A percentile compares a stretch with the other conserved stretches of the same genome.
Evolutionary conservation across 2,329 filamentous ascomycete species (phyloP).

Genomic region (Coleophoma crateriformis): DNA sequence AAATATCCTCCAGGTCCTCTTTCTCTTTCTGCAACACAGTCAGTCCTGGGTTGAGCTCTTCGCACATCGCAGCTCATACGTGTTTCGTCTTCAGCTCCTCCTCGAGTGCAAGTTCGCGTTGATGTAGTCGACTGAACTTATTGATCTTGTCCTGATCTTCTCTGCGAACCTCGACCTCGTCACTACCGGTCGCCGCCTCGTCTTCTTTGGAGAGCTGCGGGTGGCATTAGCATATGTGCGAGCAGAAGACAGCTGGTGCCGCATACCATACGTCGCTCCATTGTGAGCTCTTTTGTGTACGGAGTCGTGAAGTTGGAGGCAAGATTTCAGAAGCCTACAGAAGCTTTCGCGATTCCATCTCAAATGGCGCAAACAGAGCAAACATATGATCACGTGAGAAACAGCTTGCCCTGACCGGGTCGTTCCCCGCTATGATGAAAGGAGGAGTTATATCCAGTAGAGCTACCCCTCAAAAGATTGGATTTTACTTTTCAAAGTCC

Average conservation of each 20-base stretch:
- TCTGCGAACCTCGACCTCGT: constrained; percentile 89
- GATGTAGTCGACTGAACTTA: constrained; percentile 89
- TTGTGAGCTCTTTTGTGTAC: constrained; percentile 7
- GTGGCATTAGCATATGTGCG: background rate
- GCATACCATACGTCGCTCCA: constrained; percentile 20
- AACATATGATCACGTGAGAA: background rate
- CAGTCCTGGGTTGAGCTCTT: constrained; percentile 2
- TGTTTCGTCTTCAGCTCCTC: constrained; percentile 76
- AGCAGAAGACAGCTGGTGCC: background rate
- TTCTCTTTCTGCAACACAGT: constrained; percentile 80
- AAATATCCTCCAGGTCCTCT: constrained; percentile 92
- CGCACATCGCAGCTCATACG: constrained; percentile 41
- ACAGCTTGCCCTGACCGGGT: too few species aligned
- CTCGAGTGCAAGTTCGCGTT: constrained; percentile 72
- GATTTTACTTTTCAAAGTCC: too few species aligned
- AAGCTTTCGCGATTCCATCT: background rate
- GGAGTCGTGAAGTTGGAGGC: background rate
- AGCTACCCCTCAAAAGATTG: too few species aligned
- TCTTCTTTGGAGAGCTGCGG: constrained; percentile 81
- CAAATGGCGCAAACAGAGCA: background rate
- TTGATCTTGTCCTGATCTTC: constrained; percentile 99
- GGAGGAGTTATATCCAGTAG: too few species aligned
- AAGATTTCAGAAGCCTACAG: background rate
- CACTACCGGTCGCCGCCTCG: constrained; percentile 64
- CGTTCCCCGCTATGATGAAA: too few species aligned